Conservation (phyloP, 1,284 basidiomycete genomes). For the Ustilago shanxiensis region DNA sequence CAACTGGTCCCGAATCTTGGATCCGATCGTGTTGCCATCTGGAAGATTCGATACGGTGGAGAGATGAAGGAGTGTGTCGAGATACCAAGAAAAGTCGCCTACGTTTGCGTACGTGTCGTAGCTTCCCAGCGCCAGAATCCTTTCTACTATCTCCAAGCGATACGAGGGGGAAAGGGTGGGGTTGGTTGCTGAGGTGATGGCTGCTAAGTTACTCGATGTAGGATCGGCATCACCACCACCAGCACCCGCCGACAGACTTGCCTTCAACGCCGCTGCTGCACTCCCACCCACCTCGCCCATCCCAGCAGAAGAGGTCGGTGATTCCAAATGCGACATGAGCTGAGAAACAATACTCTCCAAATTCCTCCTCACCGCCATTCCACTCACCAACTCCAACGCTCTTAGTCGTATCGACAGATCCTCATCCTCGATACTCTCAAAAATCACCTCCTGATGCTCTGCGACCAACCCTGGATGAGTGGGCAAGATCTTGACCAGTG, state of each 20-base stretch:
- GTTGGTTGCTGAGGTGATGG: conserved; percentile 56
- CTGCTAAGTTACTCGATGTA: conserved; percentile 33
- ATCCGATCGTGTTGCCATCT: conserved; percentile 76
- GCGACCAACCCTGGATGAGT: conserved; percentile 90
- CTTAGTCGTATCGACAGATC: conserved; percentile 96
- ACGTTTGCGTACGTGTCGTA: conserved; percentile 87
- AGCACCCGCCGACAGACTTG: conserved; percentile 72
- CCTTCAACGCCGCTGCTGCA: conserved; percentile 71
- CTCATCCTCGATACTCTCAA: conserved; percentile 88
- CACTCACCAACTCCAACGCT: conserved; percentile 90
- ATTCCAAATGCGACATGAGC: conserved; percentile 84
- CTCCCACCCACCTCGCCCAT: conserved; percentile 61
- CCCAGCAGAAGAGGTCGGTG: conserved; percentile 71
- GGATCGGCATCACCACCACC: conserved; percentile 55
- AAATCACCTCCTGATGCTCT: conserved; percentile 90
- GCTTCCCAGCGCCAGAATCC: conserved; percentile 85
- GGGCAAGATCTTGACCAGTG: conserved; percentile 94
- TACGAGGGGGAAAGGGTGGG: conserved; percentile 78
- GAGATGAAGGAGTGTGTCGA: conserved; percentile 79
- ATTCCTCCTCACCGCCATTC: conserved; percentile 86
- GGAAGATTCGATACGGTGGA: conserved; percentile 78
- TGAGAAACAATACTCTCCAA: conserved; percentile 89
- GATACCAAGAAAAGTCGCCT: conserved; percentile 94
- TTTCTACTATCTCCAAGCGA: conserved; percentile 82
- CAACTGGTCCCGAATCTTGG: conserved; percentile 82